Evolutionary conservation across 331 rosid species (phyloP).

Genomic region (Cydonia oblonga): DNA sequence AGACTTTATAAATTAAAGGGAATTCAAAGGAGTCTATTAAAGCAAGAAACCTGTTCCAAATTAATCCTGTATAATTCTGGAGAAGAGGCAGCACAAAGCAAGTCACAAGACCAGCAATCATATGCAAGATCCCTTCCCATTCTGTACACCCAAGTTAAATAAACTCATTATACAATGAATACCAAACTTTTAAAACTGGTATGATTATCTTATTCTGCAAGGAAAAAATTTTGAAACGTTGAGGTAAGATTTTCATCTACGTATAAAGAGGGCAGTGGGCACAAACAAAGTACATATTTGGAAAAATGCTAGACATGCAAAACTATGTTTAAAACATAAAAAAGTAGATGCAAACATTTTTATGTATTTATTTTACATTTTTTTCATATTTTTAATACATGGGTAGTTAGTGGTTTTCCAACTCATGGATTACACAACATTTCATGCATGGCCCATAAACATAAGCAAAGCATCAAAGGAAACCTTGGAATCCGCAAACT

Average conservation of each 20-base stretch:
- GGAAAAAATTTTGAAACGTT: background rate
- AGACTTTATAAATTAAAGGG: background rate
- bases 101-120: slow-evolving; percentile 90
- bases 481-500: slow-evolving; percentile 89
- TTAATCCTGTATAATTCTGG: slow-evolving; percentile 85
- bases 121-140: slow-evolving; percentile 81
- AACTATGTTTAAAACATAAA: too few species aligned
- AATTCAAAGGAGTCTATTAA: background rate
- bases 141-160: slow-evolving; percentile 32
- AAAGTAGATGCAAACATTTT: too few species aligned
- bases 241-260: too few species aligned
- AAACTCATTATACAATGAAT: background rate
- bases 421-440: background rate
- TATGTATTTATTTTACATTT: too few species aligned
- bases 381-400: too few species aligned
- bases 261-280: too few species aligned
- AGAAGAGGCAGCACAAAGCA: slow-evolving; percentile 97
- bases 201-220: background rate
- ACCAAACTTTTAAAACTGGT: background rate
- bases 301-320: too few species aligned
- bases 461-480: slow-evolving; percentile 11
- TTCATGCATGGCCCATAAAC: background rate
- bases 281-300: too few species aligned
- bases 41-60: slow-evolving; percentile 63
- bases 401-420: too few species aligned